Evolutionary conservation across 2,329 filamentous ascomycete genomes (phyloP), one percentile per base, ranked within the genome.

Genomic region (Colletotrichum sp.): DNA sequence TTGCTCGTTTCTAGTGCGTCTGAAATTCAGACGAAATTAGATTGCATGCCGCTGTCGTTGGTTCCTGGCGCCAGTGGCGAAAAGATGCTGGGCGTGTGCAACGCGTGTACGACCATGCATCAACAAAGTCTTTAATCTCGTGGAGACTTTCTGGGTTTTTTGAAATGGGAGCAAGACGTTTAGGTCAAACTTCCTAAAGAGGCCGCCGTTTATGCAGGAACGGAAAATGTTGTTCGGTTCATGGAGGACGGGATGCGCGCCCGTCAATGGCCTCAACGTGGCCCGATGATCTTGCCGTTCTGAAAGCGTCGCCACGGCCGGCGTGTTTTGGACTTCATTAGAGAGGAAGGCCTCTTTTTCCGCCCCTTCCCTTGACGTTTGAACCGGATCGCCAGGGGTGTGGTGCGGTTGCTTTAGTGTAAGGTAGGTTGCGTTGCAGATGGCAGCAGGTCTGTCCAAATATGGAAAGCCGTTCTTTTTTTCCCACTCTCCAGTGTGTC

Each of bases 11-110:
- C 73, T 67, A 34, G 28, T 57, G 26, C 26, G 61, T 63, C 63
- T 63, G 67, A 32, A 65, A 71, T 67, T 72, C 63, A 48, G 73
- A 75, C 72, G 73, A 16, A 43, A 43, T 72, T 75, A 72, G 55
- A 67, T 67, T 64, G 38, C 28, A 32, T 30, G 30, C n/a, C 13
- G n/a, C 12, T 9, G 52, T n/a, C 21, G 43, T 48, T 5, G 38
- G 43, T 48, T 48, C 43, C 43, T 48, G 43, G 61, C 61, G 21
- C 67, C 30, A 69, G 67, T 61, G 67, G 67, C 67, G 52, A 69
- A 58, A 28, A 16, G 13, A 6, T 18, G 32, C 55, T 28, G 55
- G 21, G n/a, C 13, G 52, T 21, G 55, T 58, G 43, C 43, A 48
- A 21, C 10, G n/a, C 43, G 43, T 48, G 18, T 48, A 21, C 38